Percentiles rank a stretch among this genome's conserved stretches.
Conservation (phyloP, 2,329 filamentous ascomycete genomes). For the Penicillium sp. region DNA sequence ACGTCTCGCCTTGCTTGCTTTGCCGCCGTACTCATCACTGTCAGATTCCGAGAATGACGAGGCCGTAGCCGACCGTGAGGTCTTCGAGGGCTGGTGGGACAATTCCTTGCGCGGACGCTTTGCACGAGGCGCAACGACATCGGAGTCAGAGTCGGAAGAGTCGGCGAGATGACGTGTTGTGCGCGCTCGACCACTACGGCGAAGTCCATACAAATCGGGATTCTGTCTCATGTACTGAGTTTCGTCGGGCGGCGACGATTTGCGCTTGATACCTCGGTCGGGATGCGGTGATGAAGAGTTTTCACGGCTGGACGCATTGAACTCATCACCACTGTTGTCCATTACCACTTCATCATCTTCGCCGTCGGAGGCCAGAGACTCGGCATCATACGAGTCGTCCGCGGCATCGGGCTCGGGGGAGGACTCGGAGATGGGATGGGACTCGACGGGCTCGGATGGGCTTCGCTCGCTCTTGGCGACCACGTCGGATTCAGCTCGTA, state of each 20-base stretch:
- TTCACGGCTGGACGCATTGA: constrained; percentile 56
- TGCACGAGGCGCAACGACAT: constrained; percentile 55
- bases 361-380: constrained; percentile 39
- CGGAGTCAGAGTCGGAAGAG: constrained; percentile 68
- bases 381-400: constrained; percentile 41
- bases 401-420: constrained; percentile 41
- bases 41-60: constrained; percentile 67
- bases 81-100: constrained; percentile 53
- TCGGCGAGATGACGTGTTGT: constrained; percentile 62
- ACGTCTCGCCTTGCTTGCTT: constrained; percentile 70
- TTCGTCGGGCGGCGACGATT: constrained; percentile 64
- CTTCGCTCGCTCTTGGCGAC: constrained; percentile 67
- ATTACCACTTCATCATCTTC: constrained; percentile 72
- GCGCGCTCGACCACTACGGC: constrained; percentile 75
- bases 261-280: constrained; percentile 68
- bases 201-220: constrained; percentile 89
- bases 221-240: constrained; percentile 86
- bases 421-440: constrained; percentile 52
- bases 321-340: constrained; percentile 54
- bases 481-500: constrained; percentile 37
- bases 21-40: constrained; percentile 72
- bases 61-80: constrained; percentile 47
- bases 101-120: constrained; percentile 53
- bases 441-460: constrained; percentile 68
- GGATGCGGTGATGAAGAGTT: constrained; percentile 71